phyloP scores from a whole-genome alignment of 169 alveolate genomes.

The Besnoitia besnoiti region DNA sequence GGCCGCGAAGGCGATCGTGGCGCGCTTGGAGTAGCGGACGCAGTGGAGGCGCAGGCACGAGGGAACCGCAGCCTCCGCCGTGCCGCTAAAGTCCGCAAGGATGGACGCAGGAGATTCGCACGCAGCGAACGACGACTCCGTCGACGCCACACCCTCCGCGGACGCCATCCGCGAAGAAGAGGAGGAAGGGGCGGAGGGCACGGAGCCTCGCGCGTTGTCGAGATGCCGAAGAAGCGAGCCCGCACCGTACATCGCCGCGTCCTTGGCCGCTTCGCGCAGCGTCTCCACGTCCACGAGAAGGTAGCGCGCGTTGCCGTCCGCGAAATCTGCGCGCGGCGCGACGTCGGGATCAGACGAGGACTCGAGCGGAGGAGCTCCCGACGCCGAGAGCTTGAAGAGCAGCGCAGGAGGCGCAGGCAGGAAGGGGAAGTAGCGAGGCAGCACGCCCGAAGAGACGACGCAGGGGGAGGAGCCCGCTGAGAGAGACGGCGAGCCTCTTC shows the following conservation, averaged over 20 bases:
- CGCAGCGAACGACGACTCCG: too few relatives aligned
- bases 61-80: constrained; percentile 36
- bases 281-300: not conserved
- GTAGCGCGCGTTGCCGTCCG: not conserved
- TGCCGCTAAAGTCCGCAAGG: too few relatives aligned
- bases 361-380: not conserved
- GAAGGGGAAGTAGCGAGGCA: not conserved
- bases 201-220: not conserved
- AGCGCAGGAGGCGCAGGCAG: not conserved
- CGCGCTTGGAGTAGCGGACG: constrained; percentile 40
- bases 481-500: not conserved
- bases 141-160: too few relatives aligned
- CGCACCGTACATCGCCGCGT: not conserved
- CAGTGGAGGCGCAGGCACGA: constrained; percentile 36
- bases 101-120: too few relatives aligned
- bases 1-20: not conserved
- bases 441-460: not conserved
- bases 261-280: not conserved
- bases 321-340: not conserved
- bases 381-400: not conserved
- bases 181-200: not conserved
- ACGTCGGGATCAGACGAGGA: not conserved
- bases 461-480: not conserved
- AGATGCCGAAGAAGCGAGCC: not conserved
- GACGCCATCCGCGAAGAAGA: not conserved